Evolutionary conservation across 768 basidiomycete genomes (phyloP).

Genomic region (Leucosporidium scottii): DNA sequence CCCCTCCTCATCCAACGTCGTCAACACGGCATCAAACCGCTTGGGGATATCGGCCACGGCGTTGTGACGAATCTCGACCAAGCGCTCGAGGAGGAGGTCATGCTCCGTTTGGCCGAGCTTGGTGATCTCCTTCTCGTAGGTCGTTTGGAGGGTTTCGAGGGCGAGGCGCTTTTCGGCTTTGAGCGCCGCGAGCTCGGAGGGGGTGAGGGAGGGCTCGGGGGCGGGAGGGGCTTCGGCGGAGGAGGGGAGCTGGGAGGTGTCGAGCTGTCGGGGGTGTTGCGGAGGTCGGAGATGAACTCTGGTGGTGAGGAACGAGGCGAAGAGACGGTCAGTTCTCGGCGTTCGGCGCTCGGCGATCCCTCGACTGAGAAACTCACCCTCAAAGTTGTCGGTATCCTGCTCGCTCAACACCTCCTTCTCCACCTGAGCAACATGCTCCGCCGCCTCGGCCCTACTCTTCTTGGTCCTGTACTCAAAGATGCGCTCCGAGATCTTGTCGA

Average conservation of each 20-base stretch:
- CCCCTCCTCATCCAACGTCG: conserved; percentile 30
- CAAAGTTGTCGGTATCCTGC: conserved; percentile 20
- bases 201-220: conserved; percentile 4
- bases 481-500: conserved; percentile 36
- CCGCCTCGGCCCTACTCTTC: conserved; percentile 25
- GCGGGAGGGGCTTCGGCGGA: background rate
- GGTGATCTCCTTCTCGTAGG: conserved; percentile 35
- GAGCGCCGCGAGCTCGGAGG: conserved; percentile 11
- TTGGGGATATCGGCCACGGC: conserved; percentile 31
- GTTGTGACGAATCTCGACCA: conserved; percentile 24
- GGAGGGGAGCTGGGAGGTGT: background rate
- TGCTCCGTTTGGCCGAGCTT: conserved; percentile 32
- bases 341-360: background rate
- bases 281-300: conserved; percentile 31
- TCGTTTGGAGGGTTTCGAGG: conserved; percentile 28
- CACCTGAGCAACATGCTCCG: conserved; percentile 25
- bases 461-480: conserved; percentile 36
- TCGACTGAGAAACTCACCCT: conserved; percentile 6
- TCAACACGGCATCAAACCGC: conserved; percentile 28
- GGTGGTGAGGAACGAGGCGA: background rate
- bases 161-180: conserved; percentile 33
- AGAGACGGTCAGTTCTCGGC: background rate
- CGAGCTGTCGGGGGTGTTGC: conserved; percentile 11
- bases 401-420: conserved; percentile 19
- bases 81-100: conserved; percentile 26